These are phyloP conservation scores for Phyllostachys edulis DNA, from an alignment of 176 grass and related monocot genomes.

Conservation along the genomic window DNA sequence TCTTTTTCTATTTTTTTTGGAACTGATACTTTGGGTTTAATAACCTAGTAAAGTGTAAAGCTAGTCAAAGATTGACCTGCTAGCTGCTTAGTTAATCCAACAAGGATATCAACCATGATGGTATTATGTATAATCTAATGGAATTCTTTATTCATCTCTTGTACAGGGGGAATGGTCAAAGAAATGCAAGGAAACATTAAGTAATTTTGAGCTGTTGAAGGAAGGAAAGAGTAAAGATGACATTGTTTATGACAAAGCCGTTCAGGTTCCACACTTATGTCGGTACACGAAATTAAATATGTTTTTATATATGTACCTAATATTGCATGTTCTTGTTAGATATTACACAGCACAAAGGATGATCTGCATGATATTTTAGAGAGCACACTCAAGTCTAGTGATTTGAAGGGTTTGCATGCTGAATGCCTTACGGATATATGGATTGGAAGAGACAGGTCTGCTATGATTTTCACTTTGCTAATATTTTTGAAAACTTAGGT, in stretches of 20 bases:
- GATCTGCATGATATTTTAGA: slow-evolving; percentile 63
- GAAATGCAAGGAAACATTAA: slow-evolving; percentile 74
- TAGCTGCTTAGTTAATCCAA: neutral
- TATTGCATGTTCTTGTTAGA: slow-evolving; percentile 49
- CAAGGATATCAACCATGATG: neutral
- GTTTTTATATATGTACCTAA: slow-evolving; percentile 6
- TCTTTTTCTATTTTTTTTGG: neutral
- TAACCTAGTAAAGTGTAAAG: neutral
- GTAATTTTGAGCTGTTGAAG: slow-evolving; percentile 56
- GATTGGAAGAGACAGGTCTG: slow-evolving; percentile 75
- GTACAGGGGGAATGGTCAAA: slow-evolving; percentile 76
- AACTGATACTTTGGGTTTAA: neutral
- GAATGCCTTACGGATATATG: slow-evolving; percentile 98
- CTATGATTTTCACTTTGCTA: slow-evolving; percentile 1
- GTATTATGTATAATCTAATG: slow-evolving; percentile 11
- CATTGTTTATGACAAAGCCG: slow-evolving; percentile 78
- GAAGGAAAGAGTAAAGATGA: slow-evolving; percentile 78
- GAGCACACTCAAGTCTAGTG: slow-evolving; percentile 58
- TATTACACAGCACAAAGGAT: slow-evolving; percentile 82
- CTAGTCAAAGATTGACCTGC: neutral
- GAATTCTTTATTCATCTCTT: slow-evolving; percentile 26
- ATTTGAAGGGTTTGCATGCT: slow-evolving; percentile 77
- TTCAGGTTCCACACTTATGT: slow-evolving; percentile 49
- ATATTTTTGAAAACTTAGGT: slow-evolving; percentile 10
- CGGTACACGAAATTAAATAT: slow-evolving; percentile 23